Conservation (phyloP, 257 asterid species). For the Lantana camara region DNA sequence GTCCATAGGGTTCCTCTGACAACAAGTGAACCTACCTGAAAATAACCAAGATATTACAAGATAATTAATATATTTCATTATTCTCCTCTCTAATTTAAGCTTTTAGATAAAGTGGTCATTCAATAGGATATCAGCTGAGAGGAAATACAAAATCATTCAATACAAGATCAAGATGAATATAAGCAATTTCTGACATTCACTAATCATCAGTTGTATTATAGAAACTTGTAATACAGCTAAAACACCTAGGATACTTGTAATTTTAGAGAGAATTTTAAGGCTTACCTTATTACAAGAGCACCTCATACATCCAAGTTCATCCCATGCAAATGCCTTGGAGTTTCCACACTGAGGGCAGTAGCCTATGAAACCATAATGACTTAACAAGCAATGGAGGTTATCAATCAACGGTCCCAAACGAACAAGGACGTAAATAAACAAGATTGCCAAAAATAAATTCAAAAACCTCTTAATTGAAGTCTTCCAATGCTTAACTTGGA, state of each 20-base stretch:
- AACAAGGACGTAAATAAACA: neutral
- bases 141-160: too few relatives aligned
- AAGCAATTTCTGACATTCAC: neutral
- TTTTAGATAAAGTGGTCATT: too few relatives aligned
- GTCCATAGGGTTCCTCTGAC: slow-evolving; percentile 98
- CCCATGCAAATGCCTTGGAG: slow-evolving; percentile 66
- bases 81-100: too few relatives aligned
- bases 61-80: too few relatives aligned
- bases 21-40: slow-evolving; percentile 71
- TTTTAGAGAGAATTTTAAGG: neutral
- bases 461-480: slow-evolving; percentile 58
- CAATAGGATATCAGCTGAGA: too few relatives aligned
- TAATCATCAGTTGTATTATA: neutral
- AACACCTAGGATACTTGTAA: neutral
- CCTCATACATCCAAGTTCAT: slow-evolving; percentile 59
- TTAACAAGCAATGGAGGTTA: slow-evolving; percentile 31
- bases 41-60: slow-evolving; percentile 8
- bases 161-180: too few relatives aligned
- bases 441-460: slow-evolving; percentile 4
- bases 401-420: slow-evolving; percentile 17
- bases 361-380: slow-evolving; percentile 76
- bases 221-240: slow-evolving; percentile 7
- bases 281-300: slow-evolving; percentile 76
- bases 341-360: slow-evolving; percentile 80
- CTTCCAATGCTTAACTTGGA: slow-evolving; percentile 81